phyloP scores from a whole-genome alignment of 345 rosid species.

The Odontarrhena argentea region DNA sequence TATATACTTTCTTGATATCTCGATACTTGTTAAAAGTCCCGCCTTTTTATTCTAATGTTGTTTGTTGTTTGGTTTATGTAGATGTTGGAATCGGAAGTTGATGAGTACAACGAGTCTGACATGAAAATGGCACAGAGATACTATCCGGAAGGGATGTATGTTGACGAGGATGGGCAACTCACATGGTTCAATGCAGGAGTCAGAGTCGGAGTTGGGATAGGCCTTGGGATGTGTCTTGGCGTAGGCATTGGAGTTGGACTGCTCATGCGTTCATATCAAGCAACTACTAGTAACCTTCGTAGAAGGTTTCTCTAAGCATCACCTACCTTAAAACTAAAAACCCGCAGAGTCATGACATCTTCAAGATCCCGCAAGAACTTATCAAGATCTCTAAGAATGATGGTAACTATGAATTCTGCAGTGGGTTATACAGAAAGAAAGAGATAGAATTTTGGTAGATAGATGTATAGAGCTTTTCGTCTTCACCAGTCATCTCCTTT shows the following conservation, averaged over 20 bases:
- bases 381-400: constrained; percentile 13
- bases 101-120: constrained; percentile 57
- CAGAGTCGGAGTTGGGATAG: constrained; percentile 94
- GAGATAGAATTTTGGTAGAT: constrained; percentile 44
- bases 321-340: constrained; percentile 21
- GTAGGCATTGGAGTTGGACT: constrained; percentile 91
- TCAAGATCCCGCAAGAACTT: background rate
- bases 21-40: background rate
- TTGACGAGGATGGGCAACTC: constrained; percentile 84
- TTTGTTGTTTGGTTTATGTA: constrained; percentile 36
- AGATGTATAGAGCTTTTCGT: constrained; percentile 40
- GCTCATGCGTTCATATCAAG: constrained; percentile 92
- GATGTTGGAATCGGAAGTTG: constrained; percentile 53
- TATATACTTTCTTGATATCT: constrained; percentile 7
- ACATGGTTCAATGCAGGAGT: constrained; percentile 95
- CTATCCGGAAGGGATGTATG: constrained; percentile 66
- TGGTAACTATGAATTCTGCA: constrained; percentile 6
- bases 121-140: constrained; percentile 53
- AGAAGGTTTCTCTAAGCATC: constrained; percentile 70
- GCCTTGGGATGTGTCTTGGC: constrained; percentile 93
- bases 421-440: constrained; percentile 14
- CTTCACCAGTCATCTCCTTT: constrained; percentile 15
- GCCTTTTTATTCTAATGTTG: background rate
- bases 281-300: constrained; percentile 89
- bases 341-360: background rate